Evolutionary conservation across 202 grass and related monocot genomes (phyloP).

Genomic region (Panicum virgatum): DNA sequence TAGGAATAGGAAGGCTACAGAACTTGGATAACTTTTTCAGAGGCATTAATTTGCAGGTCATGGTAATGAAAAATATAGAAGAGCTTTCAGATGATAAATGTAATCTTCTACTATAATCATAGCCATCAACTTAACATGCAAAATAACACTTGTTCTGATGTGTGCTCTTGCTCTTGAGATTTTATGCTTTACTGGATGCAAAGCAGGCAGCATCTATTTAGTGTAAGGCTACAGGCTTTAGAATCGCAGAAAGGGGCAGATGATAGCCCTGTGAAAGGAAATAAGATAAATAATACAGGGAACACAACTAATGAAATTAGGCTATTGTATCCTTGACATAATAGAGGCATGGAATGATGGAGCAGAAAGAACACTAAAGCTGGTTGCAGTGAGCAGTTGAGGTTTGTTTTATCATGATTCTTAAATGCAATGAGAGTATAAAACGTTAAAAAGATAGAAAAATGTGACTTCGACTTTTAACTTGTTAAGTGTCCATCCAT

Average conservation of each 20-base stretch:
- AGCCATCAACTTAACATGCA: background rate
- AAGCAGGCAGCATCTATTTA: background rate
- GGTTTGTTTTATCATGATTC: conserved; percentile 8
- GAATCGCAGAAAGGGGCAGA: background rate
- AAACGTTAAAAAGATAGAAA: background rate
- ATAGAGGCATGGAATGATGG: background rate
- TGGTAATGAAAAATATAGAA: background rate
- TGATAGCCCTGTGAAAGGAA: background rate
- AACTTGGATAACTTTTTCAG: background rate
- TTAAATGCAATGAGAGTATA: background rate
- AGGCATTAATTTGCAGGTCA: background rate
- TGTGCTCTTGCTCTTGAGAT: background rate
- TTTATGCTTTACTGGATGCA: background rate
- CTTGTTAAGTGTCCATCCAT: background rate
- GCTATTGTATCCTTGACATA: background rate
- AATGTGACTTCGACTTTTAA: background rate
- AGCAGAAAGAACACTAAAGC: background rate
- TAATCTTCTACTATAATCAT: background rate
- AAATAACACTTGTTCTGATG: background rate
- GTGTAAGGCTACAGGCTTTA: background rate
- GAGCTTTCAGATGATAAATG: conserved; percentile 15
- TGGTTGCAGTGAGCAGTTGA: conserved; percentile 4
- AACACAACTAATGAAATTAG: background rate
- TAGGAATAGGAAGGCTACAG: conserved; percentile 4
- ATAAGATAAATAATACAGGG: background rate